Base-by-base conservation (phyloP, 2,329 filamentous ascomycete genomes). In the Leptographium lundbergii region DNA sequence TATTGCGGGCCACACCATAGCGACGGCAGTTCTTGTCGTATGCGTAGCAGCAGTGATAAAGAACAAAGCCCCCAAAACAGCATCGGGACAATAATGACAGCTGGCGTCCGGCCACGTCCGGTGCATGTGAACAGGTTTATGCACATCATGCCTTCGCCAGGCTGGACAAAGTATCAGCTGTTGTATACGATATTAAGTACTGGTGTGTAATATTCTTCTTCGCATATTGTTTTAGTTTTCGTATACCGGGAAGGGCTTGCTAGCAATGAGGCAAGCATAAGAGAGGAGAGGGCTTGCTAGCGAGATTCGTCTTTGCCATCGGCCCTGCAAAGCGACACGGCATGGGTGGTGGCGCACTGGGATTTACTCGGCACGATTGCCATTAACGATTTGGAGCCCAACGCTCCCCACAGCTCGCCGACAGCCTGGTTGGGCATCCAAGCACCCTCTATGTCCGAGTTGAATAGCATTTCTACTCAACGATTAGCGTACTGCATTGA, bases 51-150 rank as follows among this genome's bases (percentile, higher is more conserved):
- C 19, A 55, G 32, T 11, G 32, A 24, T 2, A 55, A 55, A 9
- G 22, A n/a, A n/a, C n/a, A 22, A 36, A 22, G 10, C 11, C 29
- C 32, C 48, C 27, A 53, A 56, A 53, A 29, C 25, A 25, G 50
- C 22, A 22, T 29, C 10, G 47, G n/a, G 27, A n/a, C 34, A 27
- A 48, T 56, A 47, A n/a, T 58, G 58, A 60, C 60, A 62, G 47
- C 58, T 60, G 60, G 58, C 60, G 54, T 25, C 25, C 27, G 56
- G 9, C 52, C 55, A 39, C 47, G 56, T 51, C 54, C 22, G 53
- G 39, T 57, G 45, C 54, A 61, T 32, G 42, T 50, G 36, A 27
- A 57, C 45, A 50, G 19, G n/a, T 13, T 57, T 25, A 39, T 50
- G 55, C 42, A 47, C 25, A 45, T 19, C 54, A 24, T 27, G 7